A percentile compares a stretch with the other conserved stretches of the same genome.
Evolutionary conservation across 2,329 filamentous ascomycete genomes (phyloP).

Genomic region (Claviceps citrina): DNA sequence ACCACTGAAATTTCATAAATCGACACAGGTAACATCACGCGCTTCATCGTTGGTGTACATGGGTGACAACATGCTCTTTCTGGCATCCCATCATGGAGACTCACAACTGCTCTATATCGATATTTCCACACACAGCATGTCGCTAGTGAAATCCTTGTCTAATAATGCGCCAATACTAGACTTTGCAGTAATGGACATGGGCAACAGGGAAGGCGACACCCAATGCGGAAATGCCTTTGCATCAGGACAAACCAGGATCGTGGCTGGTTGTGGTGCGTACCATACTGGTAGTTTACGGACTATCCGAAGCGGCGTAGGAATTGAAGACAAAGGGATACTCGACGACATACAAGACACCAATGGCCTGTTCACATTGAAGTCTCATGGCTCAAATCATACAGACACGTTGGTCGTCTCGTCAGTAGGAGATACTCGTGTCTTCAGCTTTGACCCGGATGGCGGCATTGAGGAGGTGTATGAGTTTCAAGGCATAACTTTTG

Average conservation of each 20-base stretch:
- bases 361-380: slow-evolving; percentile 54
- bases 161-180: slow-evolving; percentile 90
- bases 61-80: slow-evolving; percentile 56
- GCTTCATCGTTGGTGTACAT: slow-evolving; percentile 70
- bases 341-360: slow-evolving; percentile 63
- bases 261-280: slow-evolving; percentile 82
- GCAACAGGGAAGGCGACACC: slow-evolving; percentile 62
- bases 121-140: slow-evolving; percentile 28
- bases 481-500: slow-evolving; percentile 55
- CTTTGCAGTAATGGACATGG: slow-evolving; percentile 93
- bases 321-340: slow-evolving; percentile 73
- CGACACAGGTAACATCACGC: slow-evolving; percentile 42
- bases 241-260: slow-evolving; percentile 82
- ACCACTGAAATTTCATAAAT: slow-evolving; percentile 16
- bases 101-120: slow-evolving; percentile 62
- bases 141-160: slow-evolving; percentile 49
- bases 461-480: slow-evolving; percentile 76
- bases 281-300: slow-evolving; percentile 78
- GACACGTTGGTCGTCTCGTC: slow-evolving; percentile 72
- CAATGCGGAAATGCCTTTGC: slow-evolving; percentile 76
- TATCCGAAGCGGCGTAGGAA: slow-evolving; percentile 81
- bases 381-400: slow-evolving; percentile 29
- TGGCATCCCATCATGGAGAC: slow-evolving; percentile 86
- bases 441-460: slow-evolving; percentile 57
- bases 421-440: slow-evolving; percentile 68